phyloP scores from a whole-genome alignment of 1,284 basidiomycete genomes.

The Cryptococcus floricola region DNA sequence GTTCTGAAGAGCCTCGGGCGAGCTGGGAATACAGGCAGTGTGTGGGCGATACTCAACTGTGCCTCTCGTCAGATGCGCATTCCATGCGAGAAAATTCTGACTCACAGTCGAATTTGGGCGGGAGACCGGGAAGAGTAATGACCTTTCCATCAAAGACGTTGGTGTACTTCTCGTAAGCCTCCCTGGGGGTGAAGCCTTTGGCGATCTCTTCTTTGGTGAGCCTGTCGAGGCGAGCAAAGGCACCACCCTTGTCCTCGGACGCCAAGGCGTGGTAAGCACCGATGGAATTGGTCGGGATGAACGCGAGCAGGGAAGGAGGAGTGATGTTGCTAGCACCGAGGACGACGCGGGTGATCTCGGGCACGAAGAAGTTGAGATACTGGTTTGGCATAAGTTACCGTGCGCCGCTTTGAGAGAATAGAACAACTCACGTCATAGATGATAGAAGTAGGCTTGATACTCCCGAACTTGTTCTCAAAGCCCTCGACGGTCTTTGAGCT shows the following conservation, averaged over 20 bases:
- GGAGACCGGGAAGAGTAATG: conserved; percentile 11
- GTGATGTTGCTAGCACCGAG: neutral
- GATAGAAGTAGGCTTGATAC: conserved; percentile 10
- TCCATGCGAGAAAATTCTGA: neutral
- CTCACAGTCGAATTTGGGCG: conserved; percentile 19
- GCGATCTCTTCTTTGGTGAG: conserved; percentile 9
- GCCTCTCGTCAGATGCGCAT: neutral
- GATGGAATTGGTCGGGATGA: conserved; percentile 10
- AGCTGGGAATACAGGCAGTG: neutral
- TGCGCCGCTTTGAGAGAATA: too few species aligned
- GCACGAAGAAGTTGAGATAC: neutral
- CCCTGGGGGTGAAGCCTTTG: conserved; percentile 4
- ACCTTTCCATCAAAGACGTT: conserved; percentile 5
- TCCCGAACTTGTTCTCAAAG: conserved; percentile 16
- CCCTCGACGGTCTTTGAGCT: neutral
- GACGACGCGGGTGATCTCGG: too few species aligned
- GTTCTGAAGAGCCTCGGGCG: neutral
- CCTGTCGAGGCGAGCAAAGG: neutral
- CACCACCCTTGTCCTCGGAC: conserved; percentile 9
- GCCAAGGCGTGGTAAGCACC: conserved; percentile 5
- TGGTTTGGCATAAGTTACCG: neutral
- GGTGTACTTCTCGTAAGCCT: conserved; percentile 10
- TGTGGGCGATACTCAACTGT: neutral
- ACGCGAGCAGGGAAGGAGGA: conserved; percentile 6
- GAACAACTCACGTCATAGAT: conserved; percentile 20